phyloP scores from a whole-genome alignment of 2,329 filamentous ascomycete genomes.

The Exophiala calicioides region DNA sequence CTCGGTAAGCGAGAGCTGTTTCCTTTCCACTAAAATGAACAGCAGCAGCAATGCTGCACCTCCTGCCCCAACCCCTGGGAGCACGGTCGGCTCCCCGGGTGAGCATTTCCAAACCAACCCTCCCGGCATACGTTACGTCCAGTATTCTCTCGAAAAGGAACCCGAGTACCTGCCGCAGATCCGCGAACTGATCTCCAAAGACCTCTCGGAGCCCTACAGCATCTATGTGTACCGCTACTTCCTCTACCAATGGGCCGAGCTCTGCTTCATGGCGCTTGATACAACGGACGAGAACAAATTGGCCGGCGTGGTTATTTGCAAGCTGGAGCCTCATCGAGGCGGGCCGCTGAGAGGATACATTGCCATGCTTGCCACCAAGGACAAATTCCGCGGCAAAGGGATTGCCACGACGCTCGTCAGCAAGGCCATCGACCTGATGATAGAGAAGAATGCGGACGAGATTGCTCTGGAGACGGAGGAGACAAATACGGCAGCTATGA shows the following conservation, averaged over 20 bases:
- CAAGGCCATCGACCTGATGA: slow-evolving; percentile 89
- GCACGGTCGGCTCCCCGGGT: slow-evolving; percentile 8
- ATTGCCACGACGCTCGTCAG: slow-evolving; percentile 88
- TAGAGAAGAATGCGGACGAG: slow-evolving; percentile 79
- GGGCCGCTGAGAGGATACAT: slow-evolving; percentile 92
- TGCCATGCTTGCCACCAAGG: slow-evolving; percentile 92
- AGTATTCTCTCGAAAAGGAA: slow-evolving; percentile 62
- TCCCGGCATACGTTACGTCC: slow-evolving; percentile 53
- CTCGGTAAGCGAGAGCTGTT: slow-evolving; percentile 4
- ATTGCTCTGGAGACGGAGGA: slow-evolving; percentile 96
- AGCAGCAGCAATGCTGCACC: slow-evolving; percentile 26
- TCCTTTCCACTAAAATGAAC: slow-evolving; percentile 1
- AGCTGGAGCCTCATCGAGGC: slow-evolving; percentile 84
- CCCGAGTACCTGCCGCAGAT: slow-evolving; percentile 77
- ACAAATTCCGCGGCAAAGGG: slow-evolving; percentile 76
- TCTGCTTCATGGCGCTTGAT: slow-evolving; percentile 82
- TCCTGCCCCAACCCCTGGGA: slow-evolving; percentile 4
- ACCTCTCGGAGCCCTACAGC: slow-evolving; percentile 96
- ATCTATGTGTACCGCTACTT: slow-evolving; percentile 99
- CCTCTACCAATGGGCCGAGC: slow-evolving; percentile 91
- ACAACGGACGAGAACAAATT: slow-evolving; percentile 64
- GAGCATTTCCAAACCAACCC: slow-evolving; percentile 23
- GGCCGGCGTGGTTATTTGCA: slow-evolving; percentile 90
- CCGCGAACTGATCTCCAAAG: slow-evolving; percentile 88
- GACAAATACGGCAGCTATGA: slow-evolving; percentile 84